Evolutionary conservation across 2,329 filamentous ascomycete species (phyloP).

Genomic region (Penicillium sp.): DNA sequence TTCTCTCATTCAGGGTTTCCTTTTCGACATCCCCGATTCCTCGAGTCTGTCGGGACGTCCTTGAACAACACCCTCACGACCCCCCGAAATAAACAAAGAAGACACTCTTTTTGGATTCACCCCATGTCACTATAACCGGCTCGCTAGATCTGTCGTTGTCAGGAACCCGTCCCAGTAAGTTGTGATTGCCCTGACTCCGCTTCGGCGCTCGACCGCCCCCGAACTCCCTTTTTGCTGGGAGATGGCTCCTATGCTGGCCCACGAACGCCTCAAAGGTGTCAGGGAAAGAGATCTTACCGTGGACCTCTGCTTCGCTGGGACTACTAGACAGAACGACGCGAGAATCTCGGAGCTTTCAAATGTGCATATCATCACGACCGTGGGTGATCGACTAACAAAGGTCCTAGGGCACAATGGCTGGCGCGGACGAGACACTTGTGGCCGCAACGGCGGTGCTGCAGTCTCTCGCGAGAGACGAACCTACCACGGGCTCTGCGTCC

Average conservation of each 20-base stretch:
- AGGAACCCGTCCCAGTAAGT: slow-evolving; percentile 33
- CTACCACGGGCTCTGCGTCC: slow-evolving; percentile 35
- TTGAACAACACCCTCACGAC: not conserved
- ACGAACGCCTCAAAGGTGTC: not conserved
- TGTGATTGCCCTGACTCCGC: slow-evolving; percentile 5
- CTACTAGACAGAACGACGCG: not conserved
- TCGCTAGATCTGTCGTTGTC: slow-evolving; percentile 29
- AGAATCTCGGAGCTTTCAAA: not conserved
- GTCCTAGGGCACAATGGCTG: slow-evolving; percentile 47
- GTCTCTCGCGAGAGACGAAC: slow-evolving; percentile 46
- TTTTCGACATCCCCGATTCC: slow-evolving; percentile 8
- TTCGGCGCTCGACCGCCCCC: slow-evolving; percentile 14
- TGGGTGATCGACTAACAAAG: slow-evolving; percentile 16
- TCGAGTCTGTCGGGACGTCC: slow-evolving; percentile 17
- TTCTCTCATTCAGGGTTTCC: slow-evolving; percentile 14
- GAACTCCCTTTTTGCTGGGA: not conserved
- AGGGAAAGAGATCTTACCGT: not conserved
- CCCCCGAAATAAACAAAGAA: not conserved
- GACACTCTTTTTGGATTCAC: slow-evolving; percentile 7
- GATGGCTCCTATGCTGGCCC: not conserved
- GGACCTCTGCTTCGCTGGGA: not conserved
- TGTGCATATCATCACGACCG: not conserved
- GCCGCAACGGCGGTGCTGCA: slow-evolving; percentile 50
- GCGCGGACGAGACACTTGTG: slow-evolving; percentile 49
- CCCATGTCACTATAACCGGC: slow-evolving; percentile 35